Percentiles rank a stretch among this genome's conserved stretches.
Evolutionary conservation across 1,139 yeast genomes (phyloP).

Genomic region (Candida sanyaensis): DNA sequence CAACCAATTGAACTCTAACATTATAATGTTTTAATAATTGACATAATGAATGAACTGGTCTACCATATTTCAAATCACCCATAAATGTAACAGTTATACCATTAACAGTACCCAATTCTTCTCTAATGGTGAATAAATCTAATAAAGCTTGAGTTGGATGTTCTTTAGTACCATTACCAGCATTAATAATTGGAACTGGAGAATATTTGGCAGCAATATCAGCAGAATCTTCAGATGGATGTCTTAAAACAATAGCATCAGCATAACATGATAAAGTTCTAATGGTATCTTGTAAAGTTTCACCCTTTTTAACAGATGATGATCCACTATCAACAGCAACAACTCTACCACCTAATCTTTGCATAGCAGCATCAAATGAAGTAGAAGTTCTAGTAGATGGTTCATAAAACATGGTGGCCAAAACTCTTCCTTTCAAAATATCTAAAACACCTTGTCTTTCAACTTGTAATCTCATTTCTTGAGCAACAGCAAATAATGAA

Average conservation of each 20-base stretch:
- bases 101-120: constrained; percentile 97
- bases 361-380: constrained; percentile 99
- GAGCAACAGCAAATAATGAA: constrained; percentile 92
- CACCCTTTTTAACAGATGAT: constrained; percentile 97
- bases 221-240: constrained; percentile 90
- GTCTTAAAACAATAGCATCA: constrained; percentile 96
- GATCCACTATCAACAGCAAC: constrained; percentile 81
- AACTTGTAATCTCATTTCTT: constrained; percentile 95
- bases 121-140: constrained; percentile 97
- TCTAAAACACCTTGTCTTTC: constrained; percentile 96
- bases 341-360: constrained; percentile 98
- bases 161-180: constrained; percentile 97
- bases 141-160: constrained; percentile 99
- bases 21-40: constrained; percentile 89
- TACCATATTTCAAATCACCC: constrained; percentile 98
- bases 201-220: constrained; percentile 95
- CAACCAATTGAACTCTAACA: constrained; percentile 88
- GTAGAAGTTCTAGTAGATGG: constrained; percentile 97
- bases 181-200: constrained; percentile 95
- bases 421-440: constrained; percentile 82
- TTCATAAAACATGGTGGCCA: constrained; percentile 96
- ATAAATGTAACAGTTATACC: constrained; percentile 97
- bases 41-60: constrained; percentile 97
- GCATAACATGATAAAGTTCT: constrained; percentile 94
- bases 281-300: constrained; percentile 94